These are phyloP conservation scores for Tolypocladium capitatum DNA, from an alignment of 2,329 filamentous ascomycete genomes.

Conservation along the genomic window DNA sequence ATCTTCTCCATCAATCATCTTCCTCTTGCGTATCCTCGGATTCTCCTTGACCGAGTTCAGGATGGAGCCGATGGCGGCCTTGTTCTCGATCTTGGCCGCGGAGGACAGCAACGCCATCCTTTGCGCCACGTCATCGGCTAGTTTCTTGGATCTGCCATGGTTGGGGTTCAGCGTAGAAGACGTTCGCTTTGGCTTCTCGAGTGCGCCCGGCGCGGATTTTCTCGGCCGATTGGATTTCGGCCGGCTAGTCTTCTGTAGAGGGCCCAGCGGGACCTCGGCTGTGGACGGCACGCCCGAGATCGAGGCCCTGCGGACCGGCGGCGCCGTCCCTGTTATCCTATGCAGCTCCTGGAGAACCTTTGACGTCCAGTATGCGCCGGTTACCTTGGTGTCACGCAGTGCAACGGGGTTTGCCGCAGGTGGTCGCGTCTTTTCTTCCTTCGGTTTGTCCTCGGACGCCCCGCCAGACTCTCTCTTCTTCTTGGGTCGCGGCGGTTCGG, in stretches of 20 bases:
- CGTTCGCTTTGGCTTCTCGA: constrained; percentile 15
- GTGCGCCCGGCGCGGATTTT: constrained; percentile 25
- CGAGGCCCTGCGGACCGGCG: constrained; percentile 8
- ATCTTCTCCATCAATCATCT: constrained; percentile 28
- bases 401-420: constrained; percentile 26
- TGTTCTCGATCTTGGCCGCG: not conserved
- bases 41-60: constrained; percentile 36
- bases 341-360: constrained; percentile 28
- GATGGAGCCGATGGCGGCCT: constrained; percentile 26
- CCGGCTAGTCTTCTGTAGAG: constrained; percentile 6
- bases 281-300: constrained; percentile 4
- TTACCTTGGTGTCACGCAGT: constrained; percentile 31
- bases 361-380: constrained; percentile 29
- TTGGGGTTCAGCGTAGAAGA: constrained; percentile 23
- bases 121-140: not conserved
- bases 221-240: constrained; percentile 19
- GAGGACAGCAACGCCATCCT: constrained; percentile 3
- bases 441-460: constrained; percentile 9
- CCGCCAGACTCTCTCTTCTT: constrained; percentile 20
- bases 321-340: constrained; percentile 17
- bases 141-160: constrained; percentile 17
- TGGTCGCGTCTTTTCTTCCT: constrained; percentile 18
- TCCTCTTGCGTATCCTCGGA: constrained; percentile 32
- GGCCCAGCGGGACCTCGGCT: not conserved
- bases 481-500: constrained; percentile 28